These are phyloP conservation scores for Sisymbrium irio DNA, from an alignment of 345 rosid genomes.

Conservation along the genomic window DNA sequence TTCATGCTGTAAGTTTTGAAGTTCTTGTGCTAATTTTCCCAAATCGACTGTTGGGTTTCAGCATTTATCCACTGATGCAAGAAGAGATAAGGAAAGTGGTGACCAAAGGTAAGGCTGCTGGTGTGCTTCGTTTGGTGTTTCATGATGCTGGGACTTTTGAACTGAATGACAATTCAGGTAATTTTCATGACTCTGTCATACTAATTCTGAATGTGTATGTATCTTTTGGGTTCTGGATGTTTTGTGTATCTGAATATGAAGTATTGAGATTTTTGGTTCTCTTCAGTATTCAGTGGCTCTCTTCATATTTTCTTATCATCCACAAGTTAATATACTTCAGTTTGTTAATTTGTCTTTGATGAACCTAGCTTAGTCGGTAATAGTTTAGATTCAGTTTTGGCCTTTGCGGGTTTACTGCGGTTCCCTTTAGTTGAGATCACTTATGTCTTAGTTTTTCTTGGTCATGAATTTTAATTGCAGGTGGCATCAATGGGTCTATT, in stretches of 20 bases:
- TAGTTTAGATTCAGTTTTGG: no score
- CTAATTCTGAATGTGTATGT: no score
- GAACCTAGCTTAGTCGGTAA: no score
- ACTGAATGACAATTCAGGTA: slow-evolving; percentile 54
- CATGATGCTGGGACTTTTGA: slow-evolving; percentile 98
- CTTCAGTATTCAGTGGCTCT: background rate
- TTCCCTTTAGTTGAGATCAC: background rate
- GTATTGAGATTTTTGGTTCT: no score
- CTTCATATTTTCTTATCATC: background rate
- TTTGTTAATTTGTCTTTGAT: background rate
- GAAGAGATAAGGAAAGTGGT: slow-evolving; percentile 65
- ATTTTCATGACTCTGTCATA: no score
- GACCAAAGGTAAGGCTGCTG: slow-evolving; percentile 88
- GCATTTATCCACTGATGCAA: slow-evolving; percentile 38
- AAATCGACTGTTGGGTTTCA: slow-evolving; percentile 1
- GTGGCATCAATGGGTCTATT: slow-evolving; percentile 94
- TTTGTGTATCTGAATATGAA: no score
- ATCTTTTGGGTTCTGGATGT: no score
- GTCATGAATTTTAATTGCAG: slow-evolving; percentile 36
- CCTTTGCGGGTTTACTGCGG: background rate
- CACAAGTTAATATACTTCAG: background rate
- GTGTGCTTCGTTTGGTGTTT: slow-evolving; percentile 92
- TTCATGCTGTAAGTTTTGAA: background rate
- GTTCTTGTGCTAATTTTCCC: background rate
- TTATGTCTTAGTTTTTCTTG: background rate